A percentile compares a stretch with the other conserved stretches of the same genome.
Evolutionary conservation across 306 rosid genomes (phyloP).

Genomic region (Inga laurina): DNA sequence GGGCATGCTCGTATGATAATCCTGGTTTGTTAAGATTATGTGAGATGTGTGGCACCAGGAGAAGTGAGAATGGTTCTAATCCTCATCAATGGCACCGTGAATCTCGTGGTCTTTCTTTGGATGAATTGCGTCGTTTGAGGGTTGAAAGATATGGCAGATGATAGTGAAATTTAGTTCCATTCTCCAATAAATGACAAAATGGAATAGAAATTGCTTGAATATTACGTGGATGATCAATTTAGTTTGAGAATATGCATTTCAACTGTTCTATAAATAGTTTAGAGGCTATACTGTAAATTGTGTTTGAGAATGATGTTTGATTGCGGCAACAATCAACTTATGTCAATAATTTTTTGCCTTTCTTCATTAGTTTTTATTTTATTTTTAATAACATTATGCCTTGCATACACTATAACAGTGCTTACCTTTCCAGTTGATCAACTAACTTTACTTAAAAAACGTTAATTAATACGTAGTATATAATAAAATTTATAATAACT

Average conservation of each 20-base stretch:
- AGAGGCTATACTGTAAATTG: neutral
- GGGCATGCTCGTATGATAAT: conserved; percentile 71
- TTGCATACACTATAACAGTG: too few relatives aligned
- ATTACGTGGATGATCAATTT: neutral
- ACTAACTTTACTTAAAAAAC: too few relatives aligned
- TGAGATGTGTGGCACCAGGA: conserved; percentile 72
- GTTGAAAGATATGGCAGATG: conserved; percentile 66
- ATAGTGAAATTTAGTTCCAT: neutral
- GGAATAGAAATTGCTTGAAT: neutral
- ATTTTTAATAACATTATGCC: too few relatives aligned
- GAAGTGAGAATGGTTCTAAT: conserved; percentile 35
- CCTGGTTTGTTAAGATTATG: conserved; percentile 51
- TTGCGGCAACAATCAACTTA: neutral
- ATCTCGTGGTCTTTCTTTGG: conserved; percentile 42
- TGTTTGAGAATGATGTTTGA: neutral
- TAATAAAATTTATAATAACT: too few relatives aligned
- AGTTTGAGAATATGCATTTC: neutral
- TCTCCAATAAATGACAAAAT: conserved; percentile 3
- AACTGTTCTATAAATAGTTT: neutral
- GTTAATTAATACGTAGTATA: too few relatives aligned
- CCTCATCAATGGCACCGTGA: conserved; percentile 18
- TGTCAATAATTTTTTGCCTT: neutral
- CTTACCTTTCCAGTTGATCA: neutral
- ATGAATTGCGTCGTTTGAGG: conserved; percentile 69
- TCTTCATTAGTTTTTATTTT: too few relatives aligned